Evolutionary conservation across 768 basidiomycete species (phyloP).

Genomic region (Tricholoma hemisulphureum): DNA sequence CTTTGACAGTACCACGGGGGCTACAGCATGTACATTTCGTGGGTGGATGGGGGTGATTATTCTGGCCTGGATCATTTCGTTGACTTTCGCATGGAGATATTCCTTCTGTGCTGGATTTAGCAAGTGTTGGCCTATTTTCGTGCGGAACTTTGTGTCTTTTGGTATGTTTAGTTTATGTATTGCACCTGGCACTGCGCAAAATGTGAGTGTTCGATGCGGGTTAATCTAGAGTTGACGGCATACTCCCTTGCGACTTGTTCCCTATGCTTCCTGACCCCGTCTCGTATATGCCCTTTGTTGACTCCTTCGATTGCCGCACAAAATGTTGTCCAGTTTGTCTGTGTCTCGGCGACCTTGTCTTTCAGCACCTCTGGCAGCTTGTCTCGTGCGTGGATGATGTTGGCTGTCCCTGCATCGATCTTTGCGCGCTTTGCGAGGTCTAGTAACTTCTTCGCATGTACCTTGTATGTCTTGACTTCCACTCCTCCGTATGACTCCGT

Average conservation of each 20-base stretch:
- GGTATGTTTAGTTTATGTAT: conserved; percentile 34
- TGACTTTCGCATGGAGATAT: background rate
- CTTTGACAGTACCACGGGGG: background rate
- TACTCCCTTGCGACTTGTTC: background rate
- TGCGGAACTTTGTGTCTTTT: conserved; percentile 21
- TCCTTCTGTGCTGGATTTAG: background rate
- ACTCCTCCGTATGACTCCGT: background rate
- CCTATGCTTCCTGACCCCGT: background rate
- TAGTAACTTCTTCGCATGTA: background rate
- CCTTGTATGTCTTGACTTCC: background rate
- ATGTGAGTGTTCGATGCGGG: no score
- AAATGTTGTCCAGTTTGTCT: background rate
- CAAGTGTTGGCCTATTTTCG: conserved; percentile 24
- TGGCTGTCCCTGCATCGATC: background rate
- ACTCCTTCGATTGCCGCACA: background rate
- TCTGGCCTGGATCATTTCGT: background rate
- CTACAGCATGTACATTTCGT: background rate
- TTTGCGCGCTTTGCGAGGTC: no score
- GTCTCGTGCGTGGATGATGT: background rate
- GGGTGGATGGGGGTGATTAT: background rate
- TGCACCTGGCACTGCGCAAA: background rate
- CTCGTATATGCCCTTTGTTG: background rate
- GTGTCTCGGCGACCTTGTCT: background rate
- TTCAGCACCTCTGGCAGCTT: background rate
- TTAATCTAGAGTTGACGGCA: no score